Conservation (phyloP, 106 monocot species). For the Dioscorea zingiberensis region DNA sequence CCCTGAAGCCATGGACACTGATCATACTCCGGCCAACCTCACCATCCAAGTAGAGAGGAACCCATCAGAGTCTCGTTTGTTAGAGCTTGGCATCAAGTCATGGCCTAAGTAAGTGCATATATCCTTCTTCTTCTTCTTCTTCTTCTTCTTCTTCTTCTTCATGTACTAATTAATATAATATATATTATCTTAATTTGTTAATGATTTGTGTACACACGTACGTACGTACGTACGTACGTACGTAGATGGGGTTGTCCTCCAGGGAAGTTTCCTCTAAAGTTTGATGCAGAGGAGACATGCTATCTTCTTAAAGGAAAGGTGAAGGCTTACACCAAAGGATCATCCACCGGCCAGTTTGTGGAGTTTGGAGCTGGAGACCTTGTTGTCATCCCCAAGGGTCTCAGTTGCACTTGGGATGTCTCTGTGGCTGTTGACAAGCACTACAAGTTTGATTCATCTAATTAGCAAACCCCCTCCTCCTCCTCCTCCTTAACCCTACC, state of each 20-base stretch:
- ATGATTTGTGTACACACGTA: too few relatives aligned
- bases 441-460: conserved; percentile 76
- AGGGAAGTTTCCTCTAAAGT: conserved; percentile 62
- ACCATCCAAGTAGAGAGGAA: conserved; percentile 58
- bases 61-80: conserved; percentile 42
- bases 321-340: conserved; percentile 54
- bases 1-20: conserved; percentile 27
- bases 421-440: conserved; percentile 71
- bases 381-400: conserved; percentile 75
- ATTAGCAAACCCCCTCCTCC: too few relatives aligned
- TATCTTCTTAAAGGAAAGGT: conserved; percentile 66
- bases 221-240: too few relatives aligned
- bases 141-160: not conserved
- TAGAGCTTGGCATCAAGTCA: conserved; percentile 70
- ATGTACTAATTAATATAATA: not conserved
- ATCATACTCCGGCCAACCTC: conserved; percentile 20
- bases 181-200: too few relatives aligned
- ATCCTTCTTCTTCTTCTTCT: not conserved
- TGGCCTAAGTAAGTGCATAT: conserved; percentile 66
- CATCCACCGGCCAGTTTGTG: conserved; percentile 41
- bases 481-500: too few relatives aligned
- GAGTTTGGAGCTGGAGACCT: conserved; percentile 88
- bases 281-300: conserved; percentile 64
- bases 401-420: conserved; percentile 95
- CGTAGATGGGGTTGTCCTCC: conserved; percentile 61